These are phyloP conservation scores for Rhytidhysteron rufulum DNA, from an alignment of 2,329 filamentous ascomycete species.

Conservation along the genomic window DNA sequence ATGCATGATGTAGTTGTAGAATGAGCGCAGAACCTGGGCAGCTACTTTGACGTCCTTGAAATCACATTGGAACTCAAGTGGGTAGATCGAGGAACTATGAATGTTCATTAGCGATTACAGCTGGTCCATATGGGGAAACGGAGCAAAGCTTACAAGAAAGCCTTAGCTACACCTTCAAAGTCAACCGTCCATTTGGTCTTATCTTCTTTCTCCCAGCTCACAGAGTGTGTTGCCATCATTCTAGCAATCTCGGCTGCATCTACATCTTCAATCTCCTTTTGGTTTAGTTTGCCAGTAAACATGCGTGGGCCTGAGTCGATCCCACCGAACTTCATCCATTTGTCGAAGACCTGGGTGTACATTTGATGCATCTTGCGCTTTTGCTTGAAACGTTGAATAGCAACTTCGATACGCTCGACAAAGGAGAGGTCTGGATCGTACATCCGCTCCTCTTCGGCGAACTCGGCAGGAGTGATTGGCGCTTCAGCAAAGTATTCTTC, in stretches of 20 bases:
- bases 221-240: constrained; percentile 60
- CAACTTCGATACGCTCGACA: constrained; percentile 73
- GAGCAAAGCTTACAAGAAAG: constrained; percentile 64
- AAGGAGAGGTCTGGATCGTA: constrained; percentile 56
- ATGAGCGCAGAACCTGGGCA: constrained; percentile 72
- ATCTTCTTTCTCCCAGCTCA: constrained; percentile 47
- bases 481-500: constrained; percentile 75
- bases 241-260: constrained; percentile 62
- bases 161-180: constrained; percentile 72
- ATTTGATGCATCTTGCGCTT: constrained; percentile 69
- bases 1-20: constrained; percentile 79
- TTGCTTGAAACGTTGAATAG: constrained; percentile 75
- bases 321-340: constrained; percentile 80
- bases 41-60: constrained; percentile 53
- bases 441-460: constrained; percentile 61
- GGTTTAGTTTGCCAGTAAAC: constrained; percentile 61
- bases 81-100: constrained; percentile 52
- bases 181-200: constrained; percentile 70
- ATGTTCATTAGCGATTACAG: constrained; percentile 12
- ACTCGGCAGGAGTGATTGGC: constrained; percentile 69
- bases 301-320: constrained; percentile 60
- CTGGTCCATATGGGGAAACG: background rate
- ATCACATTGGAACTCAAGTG: constrained; percentile 54
- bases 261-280: constrained; percentile 58
- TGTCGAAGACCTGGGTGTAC: constrained; percentile 64